Conservation (phyloP, 257 asterid genomes). For the Rauvolfia tetraphylla region DNA sequence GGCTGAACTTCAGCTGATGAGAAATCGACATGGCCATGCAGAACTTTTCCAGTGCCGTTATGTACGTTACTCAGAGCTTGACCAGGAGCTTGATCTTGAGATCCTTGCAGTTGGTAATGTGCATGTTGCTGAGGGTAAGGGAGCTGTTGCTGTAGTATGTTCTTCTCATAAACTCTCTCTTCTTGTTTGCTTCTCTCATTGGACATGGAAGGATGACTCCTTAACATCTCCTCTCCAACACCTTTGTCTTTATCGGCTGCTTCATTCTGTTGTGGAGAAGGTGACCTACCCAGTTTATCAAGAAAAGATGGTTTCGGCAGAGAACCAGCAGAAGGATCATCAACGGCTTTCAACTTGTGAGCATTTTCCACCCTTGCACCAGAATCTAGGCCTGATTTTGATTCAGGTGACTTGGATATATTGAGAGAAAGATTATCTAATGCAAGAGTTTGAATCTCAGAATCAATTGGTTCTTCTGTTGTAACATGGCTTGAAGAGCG, state of each 20-base stretch:
- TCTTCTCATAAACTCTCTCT: slow-evolving; percentile 35
- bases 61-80: slow-evolving; percentile 27
- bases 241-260: slow-evolving; percentile 29
- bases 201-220: slow-evolving; percentile 29
- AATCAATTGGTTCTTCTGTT: slow-evolving; percentile 44
- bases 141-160: slow-evolving; percentile 34
- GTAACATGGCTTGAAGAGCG: slow-evolving; percentile 43
- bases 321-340: slow-evolving; percentile 29
- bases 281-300: slow-evolving; percentile 31
- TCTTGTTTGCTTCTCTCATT: slow-evolving; percentile 40
- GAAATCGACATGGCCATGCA: slow-evolving; percentile 28
- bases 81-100: slow-evolving; percentile 41
- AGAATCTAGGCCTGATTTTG: slow-evolving; percentile 30
- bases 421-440: slow-evolving; percentile 50
- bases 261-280: slow-evolving; percentile 37
- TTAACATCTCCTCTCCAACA: slow-evolving; percentile 29
- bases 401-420: slow-evolving; percentile 39
- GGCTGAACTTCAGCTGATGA: slow-evolving; percentile 51
- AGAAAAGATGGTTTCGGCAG: slow-evolving; percentile 23
- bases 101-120: slow-evolving; percentile 40
- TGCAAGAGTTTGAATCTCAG: slow-evolving; percentile 41
- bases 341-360: slow-evolving; percentile 25
- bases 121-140: slow-evolving; percentile 39
- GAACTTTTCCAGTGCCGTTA: slow-evolving; percentile 27
- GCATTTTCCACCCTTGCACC: slow-evolving; percentile 30